These are phyloP conservation scores for Zancudomyces culisetae DNA, from an alignment of 371 early-diverging fungal genomes.

Conservation along the genomic window DNA sequence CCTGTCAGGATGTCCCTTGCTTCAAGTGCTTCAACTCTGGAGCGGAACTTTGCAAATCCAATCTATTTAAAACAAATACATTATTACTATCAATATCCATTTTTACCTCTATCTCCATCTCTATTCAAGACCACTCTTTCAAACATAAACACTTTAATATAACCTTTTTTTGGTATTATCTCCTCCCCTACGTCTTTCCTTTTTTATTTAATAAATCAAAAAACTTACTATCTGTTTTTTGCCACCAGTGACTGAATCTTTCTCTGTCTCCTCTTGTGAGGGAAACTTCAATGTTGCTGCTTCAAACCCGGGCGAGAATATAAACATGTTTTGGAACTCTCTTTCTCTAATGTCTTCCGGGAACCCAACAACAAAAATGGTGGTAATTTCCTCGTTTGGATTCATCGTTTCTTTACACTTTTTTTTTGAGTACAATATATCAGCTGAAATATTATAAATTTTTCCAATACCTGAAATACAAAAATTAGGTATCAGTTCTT, in stretches of 20 bases:
- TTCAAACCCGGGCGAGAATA: slow-evolving; percentile 84
- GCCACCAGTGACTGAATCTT: slow-evolving; percentile 17
- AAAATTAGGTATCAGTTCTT: too few relatives aligned
- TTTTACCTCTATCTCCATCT: too few relatives aligned
- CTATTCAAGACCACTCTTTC: too few relatives aligned
- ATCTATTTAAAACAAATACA: too few relatives aligned
- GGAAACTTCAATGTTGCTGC: slow-evolving; percentile 72
- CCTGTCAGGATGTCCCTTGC: slow-evolving; percentile 75
- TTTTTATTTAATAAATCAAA: not conserved
- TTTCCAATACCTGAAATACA: too few relatives aligned
- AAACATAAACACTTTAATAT: too few relatives aligned
- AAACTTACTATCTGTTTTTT: slow-evolving; percentile 72
- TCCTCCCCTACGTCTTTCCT: not conserved
- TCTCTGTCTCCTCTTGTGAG: slow-evolving; percentile 21
- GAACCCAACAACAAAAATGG: slow-evolving; percentile 94
- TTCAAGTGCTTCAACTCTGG: slow-evolving; percentile 63
- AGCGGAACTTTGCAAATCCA: slow-evolving; percentile 85
- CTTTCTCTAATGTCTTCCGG: slow-evolving; percentile 93
- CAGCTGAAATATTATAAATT: too few relatives aligned
- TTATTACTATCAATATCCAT: too few relatives aligned
- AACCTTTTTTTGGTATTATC: not conserved
- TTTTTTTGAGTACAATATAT: not conserved
- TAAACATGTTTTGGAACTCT: slow-evolving; percentile 95
- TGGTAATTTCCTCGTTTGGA: slow-evolving; percentile 36
- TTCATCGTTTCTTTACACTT: not conserved